These are phyloP conservation scores for Pyrus hybrid DNA, from an alignment of 331 rosid genomes.

Conservation along the genomic window DNA sequence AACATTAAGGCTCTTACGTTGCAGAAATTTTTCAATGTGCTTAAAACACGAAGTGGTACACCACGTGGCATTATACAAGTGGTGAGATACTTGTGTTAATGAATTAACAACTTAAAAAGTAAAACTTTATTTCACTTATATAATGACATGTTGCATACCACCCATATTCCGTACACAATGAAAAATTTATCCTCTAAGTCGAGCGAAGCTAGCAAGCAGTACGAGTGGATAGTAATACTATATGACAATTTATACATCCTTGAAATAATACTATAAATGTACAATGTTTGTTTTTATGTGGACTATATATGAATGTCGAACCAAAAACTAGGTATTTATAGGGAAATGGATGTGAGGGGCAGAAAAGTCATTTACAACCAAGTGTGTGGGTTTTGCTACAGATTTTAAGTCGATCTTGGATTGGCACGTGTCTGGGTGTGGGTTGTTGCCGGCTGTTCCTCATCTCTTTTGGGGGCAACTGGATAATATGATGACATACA, in stretches of 20 bases:
- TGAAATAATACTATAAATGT: background rate
- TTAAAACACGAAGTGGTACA: no score
- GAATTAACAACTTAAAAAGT: no score
- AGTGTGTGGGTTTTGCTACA: background rate
- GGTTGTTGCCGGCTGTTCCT: slow-evolving; percentile 26
- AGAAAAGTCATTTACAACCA: slow-evolving; percentile 25
- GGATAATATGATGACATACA: slow-evolving; percentile 56
- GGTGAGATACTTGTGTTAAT: no score
- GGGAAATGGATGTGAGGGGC: slow-evolving; percentile 14
- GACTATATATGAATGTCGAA: slow-evolving; percentile 20
- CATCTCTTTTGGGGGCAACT: slow-evolving; percentile 25
- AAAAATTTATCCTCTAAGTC: no score
- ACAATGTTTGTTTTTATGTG: background rate
- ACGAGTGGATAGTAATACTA: no score
- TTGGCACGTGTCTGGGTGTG: slow-evolving; percentile 24
- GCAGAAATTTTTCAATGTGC: no score
- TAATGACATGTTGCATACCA: no score
- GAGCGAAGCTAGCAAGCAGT: no score
- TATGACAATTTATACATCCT: background rate
- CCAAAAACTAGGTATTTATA: background rate
- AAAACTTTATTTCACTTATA: no score
- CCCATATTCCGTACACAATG: no score
- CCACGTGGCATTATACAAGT: no score
- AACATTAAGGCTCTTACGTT: no score
- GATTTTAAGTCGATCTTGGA: slow-evolving; percentile 23